Percentiles rank a stretch among this genome's conserved stretches.
Conservation (phyloP, 495 filamentous ascomycete genomes). For the Neurospora terricola region DNA sequence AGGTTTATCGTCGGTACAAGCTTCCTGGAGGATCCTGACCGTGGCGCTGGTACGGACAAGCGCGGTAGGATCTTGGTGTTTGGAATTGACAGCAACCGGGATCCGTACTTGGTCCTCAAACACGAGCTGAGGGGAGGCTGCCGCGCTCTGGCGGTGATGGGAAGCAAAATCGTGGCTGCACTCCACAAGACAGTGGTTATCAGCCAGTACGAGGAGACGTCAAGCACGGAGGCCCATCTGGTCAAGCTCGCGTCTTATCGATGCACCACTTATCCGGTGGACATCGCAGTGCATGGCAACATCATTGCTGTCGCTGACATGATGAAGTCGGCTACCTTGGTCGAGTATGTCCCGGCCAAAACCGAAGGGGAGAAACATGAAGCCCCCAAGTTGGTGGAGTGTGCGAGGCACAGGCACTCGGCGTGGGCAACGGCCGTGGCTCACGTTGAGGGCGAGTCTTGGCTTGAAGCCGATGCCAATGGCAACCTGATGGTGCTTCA, state of each 20-base stretch:
- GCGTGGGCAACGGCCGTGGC: conserved; percentile 72
- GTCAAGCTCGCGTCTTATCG: conserved; percentile 63
- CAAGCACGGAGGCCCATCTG: conserved; percentile 41
- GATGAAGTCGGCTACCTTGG: conserved; percentile 82
- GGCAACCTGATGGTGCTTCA: conserved; percentile 77
- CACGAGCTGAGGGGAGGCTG: conserved; percentile 64
- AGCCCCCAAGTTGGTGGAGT: conserved; percentile 51
- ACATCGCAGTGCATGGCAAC: conserved; percentile 59
- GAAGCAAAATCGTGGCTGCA: conserved; percentile 66
- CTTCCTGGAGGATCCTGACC: conserved; percentile 51
- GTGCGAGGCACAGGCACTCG: conserved; percentile 70
- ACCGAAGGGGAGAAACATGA: conserved; percentile 22
- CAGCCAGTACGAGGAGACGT: conserved; percentile 42
- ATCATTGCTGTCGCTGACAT: conserved; percentile 80
- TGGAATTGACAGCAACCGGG: conserved; percentile 64
- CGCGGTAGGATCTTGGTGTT: conserved; percentile 76
- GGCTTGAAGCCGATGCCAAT: conserved; percentile 72
- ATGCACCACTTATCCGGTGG: conserved; percentile 75
- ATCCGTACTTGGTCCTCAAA: conserved; percentile 56
- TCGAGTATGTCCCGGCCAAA: conserved; percentile 49
- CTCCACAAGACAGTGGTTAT: conserved; percentile 76
- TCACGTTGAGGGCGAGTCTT: conserved; percentile 55
- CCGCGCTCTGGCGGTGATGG: conserved; percentile 63
- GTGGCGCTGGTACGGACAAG: conserved; percentile 25
- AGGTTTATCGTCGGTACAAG: conserved; percentile 84